phyloP scores from a whole-genome alignment of 2,329 filamentous ascomycete genomes.

The Alternaria infectoria region DNA sequence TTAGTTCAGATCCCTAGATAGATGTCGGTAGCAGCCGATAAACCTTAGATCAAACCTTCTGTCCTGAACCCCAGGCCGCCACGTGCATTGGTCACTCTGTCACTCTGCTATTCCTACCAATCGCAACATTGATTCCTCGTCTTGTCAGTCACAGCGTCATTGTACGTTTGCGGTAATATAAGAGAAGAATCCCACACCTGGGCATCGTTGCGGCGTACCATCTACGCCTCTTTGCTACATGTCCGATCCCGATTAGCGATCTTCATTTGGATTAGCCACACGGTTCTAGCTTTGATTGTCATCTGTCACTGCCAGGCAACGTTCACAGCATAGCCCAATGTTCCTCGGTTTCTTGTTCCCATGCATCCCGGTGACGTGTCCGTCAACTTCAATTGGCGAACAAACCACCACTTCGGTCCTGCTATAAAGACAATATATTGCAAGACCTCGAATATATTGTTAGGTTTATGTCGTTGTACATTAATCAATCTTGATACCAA shows the following conservation, averaged over 20 bases:
- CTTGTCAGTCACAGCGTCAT: not conserved
- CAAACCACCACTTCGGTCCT: not conserved
- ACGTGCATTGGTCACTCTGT: not conserved
- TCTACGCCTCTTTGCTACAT: not conserved
- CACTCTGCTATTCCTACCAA: not conserved
- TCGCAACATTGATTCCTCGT: not conserved
- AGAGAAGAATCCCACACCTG: not conserved
- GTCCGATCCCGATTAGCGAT: not conserved
- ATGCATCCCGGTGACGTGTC: not conserved
- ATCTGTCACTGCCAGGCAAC: not conserved
- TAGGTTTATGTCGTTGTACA: not conserved
- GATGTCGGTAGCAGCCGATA: conserved; percentile 1
- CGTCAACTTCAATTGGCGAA: not conserved
- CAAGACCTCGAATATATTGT: not conserved
- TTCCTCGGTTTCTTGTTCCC: not conserved
- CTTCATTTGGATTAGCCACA: not conserved
- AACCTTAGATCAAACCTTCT: not conserved
- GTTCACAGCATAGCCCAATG: not conserved
- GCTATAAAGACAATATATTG: not conserved
- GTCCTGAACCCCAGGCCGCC: not conserved
- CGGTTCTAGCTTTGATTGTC: not conserved
- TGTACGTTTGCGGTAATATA: not conserved
- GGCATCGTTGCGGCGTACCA: not conserved
- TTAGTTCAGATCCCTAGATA: not conserved
- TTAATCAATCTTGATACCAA: not conserved